These are phyloP conservation scores for Mycoemilia scoparia DNA, from an alignment of 192 early-diverging fungal species.

Conservation along the genomic window DNA sequence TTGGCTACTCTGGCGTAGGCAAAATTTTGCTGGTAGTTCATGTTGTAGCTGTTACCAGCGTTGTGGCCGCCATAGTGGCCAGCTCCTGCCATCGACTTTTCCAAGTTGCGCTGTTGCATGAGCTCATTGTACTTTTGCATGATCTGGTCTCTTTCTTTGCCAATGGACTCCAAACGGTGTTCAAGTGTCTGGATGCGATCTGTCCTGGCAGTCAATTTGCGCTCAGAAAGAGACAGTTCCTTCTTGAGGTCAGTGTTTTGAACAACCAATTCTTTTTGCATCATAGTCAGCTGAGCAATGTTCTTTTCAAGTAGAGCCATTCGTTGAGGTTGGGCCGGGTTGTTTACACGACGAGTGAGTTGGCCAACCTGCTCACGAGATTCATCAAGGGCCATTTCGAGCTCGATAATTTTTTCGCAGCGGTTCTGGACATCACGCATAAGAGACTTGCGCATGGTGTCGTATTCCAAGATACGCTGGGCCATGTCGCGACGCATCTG, in stretches of 20 bases:
- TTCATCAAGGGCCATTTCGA: constrained; percentile 94
- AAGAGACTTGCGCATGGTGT: constrained; percentile 94
- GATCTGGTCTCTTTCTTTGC: constrained; percentile 66
- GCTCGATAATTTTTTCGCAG: constrained; percentile 94
- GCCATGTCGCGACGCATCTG: constrained; percentile 30
- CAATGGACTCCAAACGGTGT: constrained; percentile 42
- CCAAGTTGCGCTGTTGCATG: constrained; percentile 26
- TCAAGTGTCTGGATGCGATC: constrained; percentile 91
- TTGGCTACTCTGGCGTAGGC: constrained; percentile 70
- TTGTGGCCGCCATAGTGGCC: not conserved
- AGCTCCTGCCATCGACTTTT: constrained; percentile 6
- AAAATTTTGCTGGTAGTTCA: constrained; percentile 16
- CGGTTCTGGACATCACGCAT: constrained; percentile 96
- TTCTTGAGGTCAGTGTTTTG: constrained; percentile 95
- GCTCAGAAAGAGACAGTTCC: constrained; percentile 71
- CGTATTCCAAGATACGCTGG: constrained; percentile 77
- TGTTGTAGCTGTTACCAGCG: constrained; percentile 1
- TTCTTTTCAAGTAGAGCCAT: constrained; percentile 97
- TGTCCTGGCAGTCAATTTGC: constrained; percentile 79
- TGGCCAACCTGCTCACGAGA: constrained; percentile 83
- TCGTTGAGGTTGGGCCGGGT: constrained; percentile 80
- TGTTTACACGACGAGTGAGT: constrained; percentile 66
- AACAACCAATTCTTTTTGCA: constrained; percentile 92
- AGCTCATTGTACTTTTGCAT: constrained; percentile 48
- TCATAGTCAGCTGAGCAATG: constrained; percentile 84